Percentiles rank a stretch among this genome's conserved stretches.
These are phyloP conservation scores for Sporothrix pseudoabietina DNA, from an alignment of 2,329 filamentous ascomycete species.

Conservation along the genomic window DNA sequence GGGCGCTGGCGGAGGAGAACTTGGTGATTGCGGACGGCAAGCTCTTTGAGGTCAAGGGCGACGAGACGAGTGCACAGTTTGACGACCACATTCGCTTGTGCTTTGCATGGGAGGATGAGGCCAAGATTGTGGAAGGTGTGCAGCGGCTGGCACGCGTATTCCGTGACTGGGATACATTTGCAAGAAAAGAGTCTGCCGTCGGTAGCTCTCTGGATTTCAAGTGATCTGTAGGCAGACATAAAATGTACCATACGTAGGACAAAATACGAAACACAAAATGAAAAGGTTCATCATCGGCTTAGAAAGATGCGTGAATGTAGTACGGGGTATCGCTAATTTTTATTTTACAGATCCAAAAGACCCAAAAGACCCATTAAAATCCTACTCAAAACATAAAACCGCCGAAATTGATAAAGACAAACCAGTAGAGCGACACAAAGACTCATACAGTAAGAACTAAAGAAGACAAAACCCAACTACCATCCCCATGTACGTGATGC, in stretches of 20 bases:
- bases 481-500: slow-evolving; percentile 93
- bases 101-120: slow-evolving; percentile 71
- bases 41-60: slow-evolving; percentile 68
- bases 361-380: neutral
- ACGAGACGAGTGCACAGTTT: slow-evolving; percentile 58
- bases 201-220: slow-evolving; percentile 26
- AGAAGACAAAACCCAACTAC: slow-evolving; percentile 51
- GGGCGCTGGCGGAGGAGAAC: slow-evolving; percentile 63
- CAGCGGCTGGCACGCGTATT: slow-evolving; percentile 43
- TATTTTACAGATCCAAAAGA: slow-evolving; percentile 13
- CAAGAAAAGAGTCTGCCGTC: neutral
- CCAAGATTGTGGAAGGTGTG: slow-evolving; percentile 67
- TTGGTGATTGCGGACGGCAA: slow-evolving; percentile 68
- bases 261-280: neutral
- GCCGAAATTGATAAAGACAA: neutral
- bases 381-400: neutral
- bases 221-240: slow-evolving; percentile 1
- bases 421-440: neutral
- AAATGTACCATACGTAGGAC: neutral
- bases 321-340: slow-evolving; percentile 24
- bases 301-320: neutral
- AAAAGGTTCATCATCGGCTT: neutral
- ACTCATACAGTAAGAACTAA: neutral
- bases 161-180: slow-evolving; percentile 32
- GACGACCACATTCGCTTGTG: slow-evolving; percentile 65